Evolutionary conservation across 176 grass and related monocot species (phyloP), one percentile per base, ranked within the genome.

Genomic region (Areca catechu): DNA sequence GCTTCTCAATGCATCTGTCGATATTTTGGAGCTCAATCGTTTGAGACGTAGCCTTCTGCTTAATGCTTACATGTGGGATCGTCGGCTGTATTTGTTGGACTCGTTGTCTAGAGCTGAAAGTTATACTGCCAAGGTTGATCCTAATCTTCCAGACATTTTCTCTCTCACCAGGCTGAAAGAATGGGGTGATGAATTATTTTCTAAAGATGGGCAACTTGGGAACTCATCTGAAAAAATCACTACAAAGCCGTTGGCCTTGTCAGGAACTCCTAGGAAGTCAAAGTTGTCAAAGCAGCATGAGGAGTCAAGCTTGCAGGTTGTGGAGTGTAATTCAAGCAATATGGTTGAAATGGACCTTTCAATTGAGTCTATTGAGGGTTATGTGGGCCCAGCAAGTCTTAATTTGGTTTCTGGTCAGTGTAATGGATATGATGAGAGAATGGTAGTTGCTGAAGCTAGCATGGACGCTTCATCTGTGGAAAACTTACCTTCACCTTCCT

Each of bases 1-100:
- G 64, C 69, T 72, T 28, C 62, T 58, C 29, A 71, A 76, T 77
- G 71, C 77, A 68, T 76, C 51, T 50, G 54, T 79, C 74, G 85
- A 87, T 78, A 78, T 89, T 67, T 71, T 90, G 74, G 83, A 96
- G 60, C 77, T 96, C 49, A 96, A 96, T 20, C 76, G 80, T 37
- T 73, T 90, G 65, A 90, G 76, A 74, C 86, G 71, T 61, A 67
- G 74, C 77, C 80, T 96, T 20, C 61, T 96, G 37, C 34, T 86
- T 61, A 80, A 96, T 77, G 73, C 80, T 65, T 79, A 84, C 71
- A 71, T 66, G 60, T 96, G 91, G 91, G 86, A 90, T 47, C 74
- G 71, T 18, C 77, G 63, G 56, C 71, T 96, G 59, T 74, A 68
- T 24, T 67, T 68, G 50, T 69, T 96, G 19, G 74, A 76, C 65